Evolutionary conservation across 2,329 filamentous ascomycete genomes (phyloP), one percentile per base, ranked within the genome.

Genomic region (Xylariales sp.): DNA sequence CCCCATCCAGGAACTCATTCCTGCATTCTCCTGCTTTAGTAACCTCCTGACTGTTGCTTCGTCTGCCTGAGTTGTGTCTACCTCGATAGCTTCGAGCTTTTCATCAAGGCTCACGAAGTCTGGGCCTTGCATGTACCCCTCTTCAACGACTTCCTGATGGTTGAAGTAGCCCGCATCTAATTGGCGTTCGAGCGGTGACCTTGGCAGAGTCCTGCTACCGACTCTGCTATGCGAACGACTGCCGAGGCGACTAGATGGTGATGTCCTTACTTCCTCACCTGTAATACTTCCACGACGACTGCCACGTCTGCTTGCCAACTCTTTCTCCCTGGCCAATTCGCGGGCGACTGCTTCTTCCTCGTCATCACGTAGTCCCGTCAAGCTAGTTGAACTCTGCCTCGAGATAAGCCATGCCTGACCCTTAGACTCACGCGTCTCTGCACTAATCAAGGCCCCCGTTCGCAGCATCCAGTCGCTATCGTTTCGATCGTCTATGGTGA

Each of bases 371-470:
- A 72, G 60, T 18, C 69, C 75, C 1, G 71, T 63, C 14, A 84
- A 67, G 53, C 74, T 82, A 7, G 79, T 84, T 2, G 80, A 82
- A 56, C 78, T 82, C 41, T 75, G 77, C 34, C 79, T 71, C 18
- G 79, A 78, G n/a, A 77, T 67, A 15, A 86, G 71, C 82, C 82
- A 86, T 11, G 74, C 65, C 59, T 86, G 81, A 11, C 82, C 82
- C 60, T 85, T 85, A 53, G 69, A 80, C 55, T 86, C 82, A 43
- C 81, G 69, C 14, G 80, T 69, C 55, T 81, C 78, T 38, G 71
- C 73, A 43, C 75, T 75, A 51, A 86, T 74, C 34, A 82, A 56
- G 5, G 78, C 78, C 34, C 80, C 81, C 1, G 80, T 74, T 21
- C 80, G 72, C 18, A 82, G 66, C 33, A 86, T 63, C 81, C 82